Evolutionary conservation across 345 rosid species (phyloP).

Genomic region (Citrus cavaleriei): DNA sequence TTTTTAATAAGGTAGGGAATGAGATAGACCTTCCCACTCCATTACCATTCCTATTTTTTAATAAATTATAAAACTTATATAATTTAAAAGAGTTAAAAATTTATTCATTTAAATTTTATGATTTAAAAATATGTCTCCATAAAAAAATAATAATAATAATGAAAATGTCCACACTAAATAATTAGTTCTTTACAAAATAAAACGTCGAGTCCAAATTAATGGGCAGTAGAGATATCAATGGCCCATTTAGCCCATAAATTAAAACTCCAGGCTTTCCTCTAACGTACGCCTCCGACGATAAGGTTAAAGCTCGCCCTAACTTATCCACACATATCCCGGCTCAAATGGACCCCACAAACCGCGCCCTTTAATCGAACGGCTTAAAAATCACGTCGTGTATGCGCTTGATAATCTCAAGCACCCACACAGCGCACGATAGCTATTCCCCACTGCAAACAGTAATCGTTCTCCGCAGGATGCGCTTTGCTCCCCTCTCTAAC

Average conservation of each 20-base stretch:
- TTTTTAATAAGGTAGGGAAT: too few species aligned
- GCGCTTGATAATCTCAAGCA: conserved; percentile 17
- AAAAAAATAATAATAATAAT: too few species aligned
- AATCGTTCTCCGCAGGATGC: conserved; percentile 28
- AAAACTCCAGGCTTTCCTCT: background rate
- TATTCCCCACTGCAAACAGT: conserved; percentile 9
- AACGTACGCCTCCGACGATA: background rate
- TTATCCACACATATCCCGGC: background rate
- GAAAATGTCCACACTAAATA: too few species aligned
- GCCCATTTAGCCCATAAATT: background rate
- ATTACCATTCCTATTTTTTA: too few species aligned
- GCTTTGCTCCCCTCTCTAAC: conserved; percentile 26
- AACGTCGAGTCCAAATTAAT: too few species aligned
- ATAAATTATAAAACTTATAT: too few species aligned
- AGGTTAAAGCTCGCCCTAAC: background rate
- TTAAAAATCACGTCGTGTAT: background rate
- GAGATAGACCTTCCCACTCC: too few species aligned
- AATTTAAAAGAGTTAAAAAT: too few species aligned
- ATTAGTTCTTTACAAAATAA: too few species aligned
- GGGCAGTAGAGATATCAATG: too few species aligned
- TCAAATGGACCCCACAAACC: background rate
- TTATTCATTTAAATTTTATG: too few species aligned
- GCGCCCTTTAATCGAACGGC: conserved; percentile 23
- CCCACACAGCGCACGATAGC: conserved; percentile 28
- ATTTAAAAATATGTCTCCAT: too few species aligned